phyloP scores from a whole-genome alignment of 495 filamentous ascomycete genomes.

The Clavariopsis aquatica region DNA sequence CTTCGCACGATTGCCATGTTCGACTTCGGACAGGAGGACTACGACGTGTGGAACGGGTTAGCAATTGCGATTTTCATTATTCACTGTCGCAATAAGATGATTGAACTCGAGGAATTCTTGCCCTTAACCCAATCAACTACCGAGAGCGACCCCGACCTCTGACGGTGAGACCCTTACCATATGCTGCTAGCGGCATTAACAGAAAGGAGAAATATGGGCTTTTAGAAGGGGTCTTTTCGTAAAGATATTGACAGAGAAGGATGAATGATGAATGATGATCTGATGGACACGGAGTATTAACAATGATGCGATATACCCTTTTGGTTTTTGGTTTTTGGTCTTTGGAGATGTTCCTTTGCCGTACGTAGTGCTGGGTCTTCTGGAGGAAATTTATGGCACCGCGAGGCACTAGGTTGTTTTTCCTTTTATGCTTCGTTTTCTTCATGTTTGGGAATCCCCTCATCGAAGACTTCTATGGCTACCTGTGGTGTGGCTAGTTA shows the following conservation, averaged over 20 bases:
- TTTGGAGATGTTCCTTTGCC: too few species aligned
- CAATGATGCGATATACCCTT: neutral
- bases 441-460: too few species aligned
- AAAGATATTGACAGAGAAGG: constrained; percentile 16
- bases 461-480: too few species aligned
- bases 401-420: too few species aligned
- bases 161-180: neutral
- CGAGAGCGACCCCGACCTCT: constrained; percentile 27
- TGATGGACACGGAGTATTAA: neutral
- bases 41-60: constrained; percentile 47
- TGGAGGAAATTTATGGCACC: too few species aligned
- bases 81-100: constrained; percentile 40
- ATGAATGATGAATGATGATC: constrained; percentile 1
- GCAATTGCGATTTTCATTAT: constrained; percentile 44
- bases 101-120: constrained; percentile 28
- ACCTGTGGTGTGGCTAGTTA: too few species aligned
- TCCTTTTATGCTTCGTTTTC: too few species aligned
- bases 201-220: neutral
- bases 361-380: too few species aligned
- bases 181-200: constrained; percentile 7
- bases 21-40: constrained; percentile 38
- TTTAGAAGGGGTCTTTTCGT: neutral
- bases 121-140: neutral
- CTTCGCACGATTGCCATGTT: constrained; percentile 42
- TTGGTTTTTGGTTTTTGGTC: neutral